Evolutionary conservation across 208 protist species (phyloP).

Genomic region (Leishmania mexicana): DNA sequence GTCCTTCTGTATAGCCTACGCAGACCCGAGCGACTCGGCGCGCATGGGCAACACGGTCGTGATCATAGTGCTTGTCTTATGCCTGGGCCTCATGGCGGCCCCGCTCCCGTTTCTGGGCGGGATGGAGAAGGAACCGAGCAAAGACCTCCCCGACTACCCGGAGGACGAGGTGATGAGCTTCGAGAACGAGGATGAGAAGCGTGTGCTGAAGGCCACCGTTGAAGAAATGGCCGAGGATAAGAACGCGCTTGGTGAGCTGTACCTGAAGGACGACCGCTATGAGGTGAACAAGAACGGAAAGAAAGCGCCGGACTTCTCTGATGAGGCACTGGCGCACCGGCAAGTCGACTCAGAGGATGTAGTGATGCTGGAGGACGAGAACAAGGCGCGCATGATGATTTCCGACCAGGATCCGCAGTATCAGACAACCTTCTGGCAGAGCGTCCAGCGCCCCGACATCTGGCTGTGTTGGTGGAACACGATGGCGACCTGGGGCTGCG

Average conservation of each 20-base stretch:
- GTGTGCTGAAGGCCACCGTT: conserved; percentile 11
- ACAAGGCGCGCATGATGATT: conserved; percentile 30
- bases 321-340: not conserved
- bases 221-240: conserved; percentile 18
- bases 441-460: conserved; percentile 42
- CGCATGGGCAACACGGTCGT: conserved; percentile 44
- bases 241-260: conserved; percentile 18
- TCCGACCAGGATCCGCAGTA: conserved; percentile 60
- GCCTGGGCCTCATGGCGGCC: conserved; percentile 30
- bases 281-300: not conserved
- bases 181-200: conserved; percentile 14
- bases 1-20: conserved; percentile 58
- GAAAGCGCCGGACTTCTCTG: not conserved
- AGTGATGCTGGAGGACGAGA: conserved; percentile 26
- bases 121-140: conserved; percentile 44
- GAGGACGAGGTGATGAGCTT: not conserved
- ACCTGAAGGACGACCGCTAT: conserved; percentile 1
- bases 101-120: conserved; percentile 54
- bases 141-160: conserved; percentile 25
- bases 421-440: conserved; percentile 51
- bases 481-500: conserved; percentile 69
- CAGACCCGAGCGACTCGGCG: conserved; percentile 20
- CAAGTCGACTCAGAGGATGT: conserved; percentile 6
- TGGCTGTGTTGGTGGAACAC: conserved; percentile 67
- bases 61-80: conserved; percentile 38